Conservation (phyloP, 1,284 basidiomycete genomes). For the Marasmius oreades region DNA sequence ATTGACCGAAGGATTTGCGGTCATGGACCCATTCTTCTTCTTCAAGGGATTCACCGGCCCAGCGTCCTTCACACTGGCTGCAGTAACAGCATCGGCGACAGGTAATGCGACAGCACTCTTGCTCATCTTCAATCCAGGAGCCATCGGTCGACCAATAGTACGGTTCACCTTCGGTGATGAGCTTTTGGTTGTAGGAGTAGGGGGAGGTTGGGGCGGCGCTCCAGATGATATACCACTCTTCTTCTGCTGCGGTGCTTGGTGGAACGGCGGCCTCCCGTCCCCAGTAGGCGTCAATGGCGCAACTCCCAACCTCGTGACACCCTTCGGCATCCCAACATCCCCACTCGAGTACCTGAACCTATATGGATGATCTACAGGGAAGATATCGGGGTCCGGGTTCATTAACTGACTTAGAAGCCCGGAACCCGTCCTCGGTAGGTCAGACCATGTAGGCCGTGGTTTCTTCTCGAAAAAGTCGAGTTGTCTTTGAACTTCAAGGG, state of each 20-base stretch:
- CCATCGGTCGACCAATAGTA: constrained; percentile 7
- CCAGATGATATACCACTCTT: constrained; percentile 1
- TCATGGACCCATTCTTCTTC: constrained; percentile 7
- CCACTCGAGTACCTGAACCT: constrained; percentile 45
- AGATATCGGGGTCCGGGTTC: constrained; percentile 61
- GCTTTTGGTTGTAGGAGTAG: neutral
- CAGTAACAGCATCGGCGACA: constrained; percentile 48
- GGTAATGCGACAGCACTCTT: constrained; percentile 69
- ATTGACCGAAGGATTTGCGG: constrained; percentile 25
- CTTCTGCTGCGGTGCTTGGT: neutral
- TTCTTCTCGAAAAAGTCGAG: constrained; percentile 77
- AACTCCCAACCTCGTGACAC: constrained; percentile 14
- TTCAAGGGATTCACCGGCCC: constrained; percentile 19
- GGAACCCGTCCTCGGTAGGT: constrained; percentile 48
- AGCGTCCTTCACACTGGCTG: constrained; percentile 14
- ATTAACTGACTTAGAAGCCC: constrained; percentile 66
- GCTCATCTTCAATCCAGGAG: constrained; percentile 39
- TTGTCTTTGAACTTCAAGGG: constrained; percentile 64
- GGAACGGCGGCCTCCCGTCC: constrained; percentile 6
- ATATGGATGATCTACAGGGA: constrained; percentile 59
- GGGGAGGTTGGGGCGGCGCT: neutral
- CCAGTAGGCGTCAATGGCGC: constrained; percentile 7
- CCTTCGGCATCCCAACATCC: constrained; percentile 39
- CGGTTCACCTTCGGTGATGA: neutral
- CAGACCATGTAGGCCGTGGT: constrained; percentile 62